A percentile compares a stretch with the other conserved stretches of the same genome.
Conservation (phyloP, 2,329 filamentous ascomycete genomes). For the Exophiala sideris region DNA sequence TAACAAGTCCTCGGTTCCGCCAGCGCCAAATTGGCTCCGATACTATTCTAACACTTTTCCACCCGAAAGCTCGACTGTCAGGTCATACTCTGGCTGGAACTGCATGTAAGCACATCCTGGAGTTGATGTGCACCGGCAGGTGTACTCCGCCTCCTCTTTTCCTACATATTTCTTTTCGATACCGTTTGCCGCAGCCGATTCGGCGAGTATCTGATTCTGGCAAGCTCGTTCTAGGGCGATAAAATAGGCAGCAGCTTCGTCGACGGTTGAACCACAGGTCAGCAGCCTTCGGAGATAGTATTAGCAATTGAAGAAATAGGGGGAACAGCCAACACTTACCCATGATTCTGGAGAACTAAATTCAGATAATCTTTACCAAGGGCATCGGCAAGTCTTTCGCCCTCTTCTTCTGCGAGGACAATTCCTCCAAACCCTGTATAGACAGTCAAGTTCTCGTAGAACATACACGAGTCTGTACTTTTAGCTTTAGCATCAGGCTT, state of each 20-base stretch:
- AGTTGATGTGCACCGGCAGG: not conserved
- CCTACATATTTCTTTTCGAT: not conserved
- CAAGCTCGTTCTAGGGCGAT: constrained; percentile 53
- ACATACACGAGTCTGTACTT: constrained; percentile 34
- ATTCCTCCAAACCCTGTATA: constrained; percentile 54
- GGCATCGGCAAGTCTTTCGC: constrained; percentile 47
- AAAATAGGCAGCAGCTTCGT: constrained; percentile 54
- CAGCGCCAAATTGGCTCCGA: too few relatives aligned
- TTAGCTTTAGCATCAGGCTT: too few relatives aligned
- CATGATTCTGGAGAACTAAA: constrained; percentile 53
- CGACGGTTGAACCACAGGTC: constrained; percentile 48
- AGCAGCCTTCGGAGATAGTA: constrained; percentile 1
- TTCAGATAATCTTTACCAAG: constrained; percentile 41
- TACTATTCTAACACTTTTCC: constrained; percentile 1
- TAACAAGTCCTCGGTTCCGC: too few relatives aligned
- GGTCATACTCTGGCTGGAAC: constrained; percentile 7
- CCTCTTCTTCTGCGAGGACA: constrained; percentile 52
- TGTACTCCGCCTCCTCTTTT: constrained; percentile 8
- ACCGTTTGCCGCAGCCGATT: constrained; percentile 5
- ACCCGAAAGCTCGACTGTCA: constrained; percentile 1
- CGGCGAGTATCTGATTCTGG: constrained; percentile 51
- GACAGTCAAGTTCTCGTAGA: constrained; percentile 49
- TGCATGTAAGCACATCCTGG: constrained; percentile 4
- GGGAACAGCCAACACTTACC: constrained; percentile 1
- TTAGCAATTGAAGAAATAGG: too few relatives aligned